Base-by-base conservation (phyloP, 345 rosid species). In the Excoecaria cochinchinensis region DNA sequence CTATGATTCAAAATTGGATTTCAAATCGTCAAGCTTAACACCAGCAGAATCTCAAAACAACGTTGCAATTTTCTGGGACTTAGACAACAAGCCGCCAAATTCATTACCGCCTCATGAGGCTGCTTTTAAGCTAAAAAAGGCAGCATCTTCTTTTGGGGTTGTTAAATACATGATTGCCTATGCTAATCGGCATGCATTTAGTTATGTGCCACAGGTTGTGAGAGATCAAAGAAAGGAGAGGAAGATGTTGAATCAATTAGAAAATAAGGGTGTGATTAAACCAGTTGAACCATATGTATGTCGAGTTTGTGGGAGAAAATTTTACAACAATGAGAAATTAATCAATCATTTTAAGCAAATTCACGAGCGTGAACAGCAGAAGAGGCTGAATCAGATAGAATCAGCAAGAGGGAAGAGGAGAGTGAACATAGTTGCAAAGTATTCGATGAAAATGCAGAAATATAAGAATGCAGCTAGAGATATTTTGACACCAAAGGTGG, bases 41-140 rank as follows among this genome's bases (percentile, higher is more conserved):
- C 76, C 88, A 25, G 52, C 53, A 58, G 75, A 53, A n/a, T 66
- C 76, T 61, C 85, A 69, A 17, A 77, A 70, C 31, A 79, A 67
- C 47, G 92, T 92, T 46, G 98, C 87, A 39, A 64, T 94, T 58
- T 90, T 92, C 88, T 94, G 97, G 97, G 97, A 94, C 79, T 85
- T 94, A 77, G 97, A 92, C 77, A 90, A 89, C 79, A 92, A 89
- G 80, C 91, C 91, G 39, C 97, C 95, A 0, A 89, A 82, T 46
- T 81, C 97, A 38, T 67, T 82, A 77, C 88, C 92, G 47, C 93
- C 95, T 0, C 87, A 77, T 75, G 95, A 90, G 13, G 97, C 93
- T 42, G 97, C 97, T 51, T 60, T 86, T 8, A 91, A 85, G 87
- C 92, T 94, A 31, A 88, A 84, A 83, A 79, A 69, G 25, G 84